Percentiles rank a stretch among this genome's conserved stretches.
These are phyloP conservation scores for Remersonia thermophila DNA, from an alignment of 2,329 filamentous ascomycete genomes.

Conservation along the genomic window DNA sequence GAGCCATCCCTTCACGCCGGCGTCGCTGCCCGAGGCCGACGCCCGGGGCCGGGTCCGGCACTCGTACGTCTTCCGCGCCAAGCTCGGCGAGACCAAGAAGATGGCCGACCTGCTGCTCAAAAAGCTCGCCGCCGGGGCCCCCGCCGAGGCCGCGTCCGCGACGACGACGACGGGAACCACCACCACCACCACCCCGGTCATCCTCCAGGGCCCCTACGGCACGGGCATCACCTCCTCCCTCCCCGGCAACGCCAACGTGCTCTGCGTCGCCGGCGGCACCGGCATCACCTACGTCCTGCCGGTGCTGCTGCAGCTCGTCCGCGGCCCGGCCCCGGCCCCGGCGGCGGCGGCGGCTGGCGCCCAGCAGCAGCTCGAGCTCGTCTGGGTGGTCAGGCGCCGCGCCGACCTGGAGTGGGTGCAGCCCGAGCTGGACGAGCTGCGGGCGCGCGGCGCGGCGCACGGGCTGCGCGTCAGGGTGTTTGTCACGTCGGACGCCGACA, in stretches of 20 bases:
- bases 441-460: slow-evolving; percentile 22
- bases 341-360: no score
- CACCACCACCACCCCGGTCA: slow-evolving; percentile 35
- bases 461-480: slow-evolving; percentile 43
- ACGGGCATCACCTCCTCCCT: slow-evolving; percentile 32
- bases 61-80: slow-evolving; percentile 45
- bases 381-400: slow-evolving; percentile 49
- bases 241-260: slow-evolving; percentile 31
- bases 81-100: slow-evolving; percentile 46
- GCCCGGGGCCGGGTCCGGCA: slow-evolving; percentile 32
- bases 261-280: slow-evolving; percentile 45
- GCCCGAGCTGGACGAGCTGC: slow-evolving; percentile 40
- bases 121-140: slow-evolving; percentile 27
- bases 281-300: slow-evolving; percentile 47
- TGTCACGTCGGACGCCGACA: slow-evolving; percentile 40
- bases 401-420: slow-evolving; percentile 46
- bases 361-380: slow-evolving; percentile 42
- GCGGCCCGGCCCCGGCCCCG: slow-evolving; percentile 13
- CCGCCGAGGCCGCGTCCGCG: slow-evolving; percentile 14
- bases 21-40: slow-evolving; percentile 36
- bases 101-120: slow-evolving; percentile 33
- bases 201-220: slow-evolving; percentile 54
- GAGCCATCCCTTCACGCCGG: slow-evolving; percentile 57
- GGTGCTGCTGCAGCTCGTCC: slow-evolving; percentile 29
- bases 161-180: no score